These are phyloP conservation scores for Oryza glaberrima DNA, from an alignment of 176 grass and related monocot species.

Conservation along the genomic window DNA sequence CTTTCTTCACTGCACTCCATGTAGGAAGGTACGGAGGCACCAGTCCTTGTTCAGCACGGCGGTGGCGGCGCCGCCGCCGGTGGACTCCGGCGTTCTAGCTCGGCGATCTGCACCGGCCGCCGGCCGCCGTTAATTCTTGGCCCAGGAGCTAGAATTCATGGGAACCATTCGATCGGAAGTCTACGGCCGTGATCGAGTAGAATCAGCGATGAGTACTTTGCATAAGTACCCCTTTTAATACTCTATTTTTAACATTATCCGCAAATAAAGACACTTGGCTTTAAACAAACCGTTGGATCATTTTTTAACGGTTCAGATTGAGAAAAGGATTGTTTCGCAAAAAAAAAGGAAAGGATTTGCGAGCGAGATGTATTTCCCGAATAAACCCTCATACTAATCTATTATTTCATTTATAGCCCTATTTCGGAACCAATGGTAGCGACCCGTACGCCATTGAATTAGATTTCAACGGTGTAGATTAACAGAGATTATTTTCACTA, in stretches of 20 bases:
- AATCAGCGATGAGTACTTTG: neutral
- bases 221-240: neutral
- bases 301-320: neutral
- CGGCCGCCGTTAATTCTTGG: neutral
- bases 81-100: neutral
- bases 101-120: neutral
- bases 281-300: neutral
- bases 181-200: no score
- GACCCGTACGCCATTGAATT: neutral
- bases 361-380: neutral
- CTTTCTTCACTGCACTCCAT: neutral
- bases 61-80: neutral
- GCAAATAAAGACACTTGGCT: neutral
- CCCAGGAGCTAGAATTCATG: no score
- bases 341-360: no score
- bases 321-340: no score
- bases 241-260: neutral
- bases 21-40: no score
- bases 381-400: neutral
- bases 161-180: neutral
- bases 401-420: neutral
- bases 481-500: accelerated
- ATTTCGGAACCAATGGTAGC: neutral
- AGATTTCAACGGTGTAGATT: neutral
- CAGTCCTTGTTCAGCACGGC: no score